Conservation (phyloP, 2,329 filamentous ascomycete genomes). For the Alternaria panax region DNA sequence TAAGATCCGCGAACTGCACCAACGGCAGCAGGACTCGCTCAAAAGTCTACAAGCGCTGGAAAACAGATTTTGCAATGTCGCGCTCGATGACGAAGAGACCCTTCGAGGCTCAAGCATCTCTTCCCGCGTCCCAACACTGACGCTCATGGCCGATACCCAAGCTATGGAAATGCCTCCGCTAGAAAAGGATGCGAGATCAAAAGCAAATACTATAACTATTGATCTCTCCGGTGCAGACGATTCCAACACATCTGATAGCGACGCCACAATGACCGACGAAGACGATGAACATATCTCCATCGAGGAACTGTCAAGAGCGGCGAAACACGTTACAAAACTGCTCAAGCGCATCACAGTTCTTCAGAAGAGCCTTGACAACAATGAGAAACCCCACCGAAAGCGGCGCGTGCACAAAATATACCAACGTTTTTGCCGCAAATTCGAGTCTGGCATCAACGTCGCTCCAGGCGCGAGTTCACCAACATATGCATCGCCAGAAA, state of each 20-base stretch:
- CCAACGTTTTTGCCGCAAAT: slow-evolving; percentile 33
- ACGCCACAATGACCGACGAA: slow-evolving; percentile 26
- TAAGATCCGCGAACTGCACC: slow-evolving; percentile 37
- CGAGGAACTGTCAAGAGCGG: slow-evolving; percentile 33
- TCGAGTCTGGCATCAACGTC: slow-evolving; percentile 23
- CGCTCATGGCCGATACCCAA: slow-evolving; percentile 18
- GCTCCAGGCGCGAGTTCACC: background rate
- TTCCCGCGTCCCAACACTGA: slow-evolving; percentile 24
- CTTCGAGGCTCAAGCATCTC: slow-evolving; percentile 17
- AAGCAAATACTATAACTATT: background rate
- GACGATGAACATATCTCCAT: slow-evolving; percentile 27
- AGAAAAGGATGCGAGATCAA: background rate
- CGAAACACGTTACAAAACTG: slow-evolving; percentile 31
- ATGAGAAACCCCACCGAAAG: slow-evolving; percentile 10
- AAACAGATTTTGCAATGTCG: slow-evolving; percentile 23
- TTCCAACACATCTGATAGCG: slow-evolving; percentile 30
- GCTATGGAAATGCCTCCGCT: background rate
- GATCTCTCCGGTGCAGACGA: slow-evolving; percentile 3
- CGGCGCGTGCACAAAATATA: slow-evolving; percentile 31
- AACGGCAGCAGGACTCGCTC: slow-evolving; percentile 36
- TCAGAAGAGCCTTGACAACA: slow-evolving; percentile 20
- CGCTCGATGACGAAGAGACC: slow-evolving; percentile 25
- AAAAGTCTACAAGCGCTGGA: slow-evolving; percentile 31
- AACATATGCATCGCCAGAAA: background rate
- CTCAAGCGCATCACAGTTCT: slow-evolving; percentile 28